Evolutionary conservation across 768 basidiomycete genomes (phyloP), one percentile per base, ranked within the genome.

Genomic region (Clitopilus passeckerianus): DNA sequence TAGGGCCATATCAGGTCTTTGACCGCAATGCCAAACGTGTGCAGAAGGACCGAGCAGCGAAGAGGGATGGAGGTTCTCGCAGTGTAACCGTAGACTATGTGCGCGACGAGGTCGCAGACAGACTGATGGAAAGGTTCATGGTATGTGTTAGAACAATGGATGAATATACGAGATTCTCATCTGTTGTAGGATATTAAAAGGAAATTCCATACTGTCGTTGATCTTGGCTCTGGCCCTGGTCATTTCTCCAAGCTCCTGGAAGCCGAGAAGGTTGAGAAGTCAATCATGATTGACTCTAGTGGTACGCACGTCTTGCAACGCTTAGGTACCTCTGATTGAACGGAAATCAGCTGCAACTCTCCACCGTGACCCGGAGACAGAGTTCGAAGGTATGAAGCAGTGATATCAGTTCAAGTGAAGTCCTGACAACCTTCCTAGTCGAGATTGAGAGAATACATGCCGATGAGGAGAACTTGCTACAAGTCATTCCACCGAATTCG

Each of bases 71-170:
- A 52, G 87, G 89, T 18, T 71, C 73, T 22, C 76, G 78, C 30
- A 94, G 91, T 65, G 79, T 85, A 66, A 84, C 86, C 0, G 93
- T 95, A 5, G 96, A 99, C 77, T 98, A 98, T 72, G 76, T 99
- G 27, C 83, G 93, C 43, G 84, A 93, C 58, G 96, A 96, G 70
- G 86, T 95, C 8, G 94, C 95, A 20, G 91, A 94, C 62, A 80
- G 89, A 60, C 83, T 98, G 82, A 84, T 93, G 74, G 96, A 98
- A 68, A 81, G 96, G 58, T 83, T 99, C 62, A 72, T 91, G 77
- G 96, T 94, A 68, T 62, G 76, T 59, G 44, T 63, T 44, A 56
- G 41, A 54, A 4, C 35, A 60, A 43, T 63, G 53, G 54, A 57
- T 35, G 33, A 55, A 43, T 46, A 30, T 22, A 15, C 61, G 37